phyloP scores from a whole-genome alignment of 2,329 filamentous ascomycete genomes.

The Ascochyta lentis region DNA sequence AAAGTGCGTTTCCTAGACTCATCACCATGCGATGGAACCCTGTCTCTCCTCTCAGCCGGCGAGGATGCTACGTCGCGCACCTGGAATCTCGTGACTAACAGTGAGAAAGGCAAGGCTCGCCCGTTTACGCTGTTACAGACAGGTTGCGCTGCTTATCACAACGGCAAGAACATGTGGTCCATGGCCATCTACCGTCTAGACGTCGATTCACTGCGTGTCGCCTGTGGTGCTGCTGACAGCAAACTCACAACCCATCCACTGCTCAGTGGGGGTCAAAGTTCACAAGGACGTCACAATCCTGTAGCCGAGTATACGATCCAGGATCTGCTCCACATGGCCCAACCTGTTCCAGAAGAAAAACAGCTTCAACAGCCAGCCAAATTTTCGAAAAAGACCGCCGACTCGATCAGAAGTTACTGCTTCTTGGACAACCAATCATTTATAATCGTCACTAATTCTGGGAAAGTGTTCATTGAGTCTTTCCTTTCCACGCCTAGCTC shows the following conservation, averaged over 20 bases:
- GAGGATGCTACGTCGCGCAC: slow-evolving; percentile 80
- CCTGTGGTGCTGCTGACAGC: slow-evolving; percentile 80
- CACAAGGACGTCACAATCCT: background rate
- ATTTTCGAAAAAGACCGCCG: slow-evolving; percentile 32
- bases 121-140: slow-evolving; percentile 57
- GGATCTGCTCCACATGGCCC: slow-evolving; percentile 29
- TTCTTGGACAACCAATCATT: slow-evolving; percentile 64
- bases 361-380: slow-evolving; percentile 11
- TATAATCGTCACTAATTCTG: slow-evolving; percentile 65
- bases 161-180: slow-evolving; percentile 92
- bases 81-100: slow-evolving; percentile 60
- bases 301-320: slow-evolving; percentile 35
- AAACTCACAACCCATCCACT: slow-evolving; percentile 52
- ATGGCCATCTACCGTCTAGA: slow-evolving; percentile 18
- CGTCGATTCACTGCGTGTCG: slow-evolving; percentile 21
- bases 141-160: slow-evolving; percentile 69
- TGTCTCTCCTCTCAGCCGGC: slow-evolving; percentile 74
- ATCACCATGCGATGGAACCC: slow-evolving; percentile 46
- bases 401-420: slow-evolving; percentile 67
- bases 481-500: slow-evolving; percentile 5
- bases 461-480: slow-evolving; percentile 60
- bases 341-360: background rate
- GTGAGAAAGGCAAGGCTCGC: background rate
- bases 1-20: slow-evolving; percentile 69
- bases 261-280: background rate